Percentiles rank a stretch among this genome's conserved stretches.
Evolutionary conservation across 2,329 filamentous ascomycete genomes (phyloP).

Genomic region (Aspergillus persii): DNA sequence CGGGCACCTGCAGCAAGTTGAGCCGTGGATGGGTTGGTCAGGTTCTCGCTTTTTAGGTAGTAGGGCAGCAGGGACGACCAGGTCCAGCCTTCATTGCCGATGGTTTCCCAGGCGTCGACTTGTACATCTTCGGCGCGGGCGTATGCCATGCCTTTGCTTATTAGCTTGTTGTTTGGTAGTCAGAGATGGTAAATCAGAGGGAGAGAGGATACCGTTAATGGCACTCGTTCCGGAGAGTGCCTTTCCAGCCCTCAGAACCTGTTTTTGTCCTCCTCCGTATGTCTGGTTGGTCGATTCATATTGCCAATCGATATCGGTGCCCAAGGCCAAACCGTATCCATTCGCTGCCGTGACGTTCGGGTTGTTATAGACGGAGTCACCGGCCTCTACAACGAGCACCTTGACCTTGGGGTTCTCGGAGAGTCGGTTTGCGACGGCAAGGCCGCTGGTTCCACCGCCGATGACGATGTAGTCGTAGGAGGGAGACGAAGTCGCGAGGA

Average conservation of each 20-base stretch:
- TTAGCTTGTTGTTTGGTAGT: no score
- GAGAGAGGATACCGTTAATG: constrained; percentile 39
- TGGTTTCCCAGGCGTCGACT: constrained; percentile 37
- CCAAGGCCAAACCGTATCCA: constrained; percentile 30
- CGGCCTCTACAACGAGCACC: constrained; percentile 34
- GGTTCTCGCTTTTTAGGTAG: constrained; percentile 30
- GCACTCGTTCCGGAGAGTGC: constrained; percentile 45
- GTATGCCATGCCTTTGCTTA: constrained; percentile 37
- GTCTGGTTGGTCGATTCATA: constrained; percentile 42
- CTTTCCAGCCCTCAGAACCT: constrained; percentile 43
- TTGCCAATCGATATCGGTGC: constrained; percentile 42
- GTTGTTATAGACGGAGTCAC: constrained; percentile 29
- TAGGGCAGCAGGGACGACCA: constrained; percentile 32
- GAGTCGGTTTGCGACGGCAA: constrained; percentile 36
- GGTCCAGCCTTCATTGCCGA: constrained; percentile 35
- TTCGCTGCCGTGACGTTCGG: constrained; percentile 25
- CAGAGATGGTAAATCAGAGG: no score
- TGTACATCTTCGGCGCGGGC: constrained; percentile 37
- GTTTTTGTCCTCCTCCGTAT: constrained; percentile 34
- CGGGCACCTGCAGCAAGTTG: constrained; percentile 25
- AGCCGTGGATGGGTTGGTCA: constrained; percentile 23
- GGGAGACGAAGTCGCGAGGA: constrained; percentile 4
- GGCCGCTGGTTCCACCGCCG: constrained; percentile 37
- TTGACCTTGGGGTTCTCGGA: constrained; percentile 29
- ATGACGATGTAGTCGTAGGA: constrained; percentile 36